phyloP scores from a whole-genome alignment of 176 grass and related monocot species.

The Carex myosuroides region DNA sequence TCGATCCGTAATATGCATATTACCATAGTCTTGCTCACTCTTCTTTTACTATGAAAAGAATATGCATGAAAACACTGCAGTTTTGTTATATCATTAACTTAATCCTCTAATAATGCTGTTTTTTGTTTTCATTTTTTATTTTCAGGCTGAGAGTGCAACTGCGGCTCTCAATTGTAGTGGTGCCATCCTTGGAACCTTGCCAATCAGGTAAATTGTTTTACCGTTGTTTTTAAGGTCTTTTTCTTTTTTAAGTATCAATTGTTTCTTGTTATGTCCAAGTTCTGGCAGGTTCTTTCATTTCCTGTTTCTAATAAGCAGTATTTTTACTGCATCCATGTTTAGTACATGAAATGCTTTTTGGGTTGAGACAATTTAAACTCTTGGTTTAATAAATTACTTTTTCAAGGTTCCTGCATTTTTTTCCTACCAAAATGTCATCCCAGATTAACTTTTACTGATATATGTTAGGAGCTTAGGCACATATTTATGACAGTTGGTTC shows the following conservation, averaged over 20 bases:
- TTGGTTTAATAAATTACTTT: not conserved
- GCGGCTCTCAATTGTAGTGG: slow-evolving; percentile 94
- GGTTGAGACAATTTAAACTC: not conserved
- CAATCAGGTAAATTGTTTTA: slow-evolving; percentile 63
- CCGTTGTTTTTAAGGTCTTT: not conserved
- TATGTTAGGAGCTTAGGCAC: not conserved
- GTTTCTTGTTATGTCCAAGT: not conserved
- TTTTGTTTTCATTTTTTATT: slow-evolving; percentile 18
- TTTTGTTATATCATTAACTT: not conserved
- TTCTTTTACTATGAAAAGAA: not conserved
- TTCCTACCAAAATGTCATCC: not conserved
- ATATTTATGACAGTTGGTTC: not conserved
- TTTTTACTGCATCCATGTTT: not conserved
- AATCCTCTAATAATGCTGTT: slow-evolving; percentile 4
- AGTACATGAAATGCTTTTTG: not conserved
- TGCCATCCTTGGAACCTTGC: slow-evolving; percentile 82
- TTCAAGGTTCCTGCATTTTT: not conserved
- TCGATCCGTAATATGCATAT: too few species aligned
- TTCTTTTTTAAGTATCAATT: not conserved
- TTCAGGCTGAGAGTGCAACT: slow-evolving; percentile 98
- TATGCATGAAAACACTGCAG: not conserved
- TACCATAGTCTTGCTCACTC: too few species aligned
- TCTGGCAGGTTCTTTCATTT: not conserved
- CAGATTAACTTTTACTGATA: not conserved
- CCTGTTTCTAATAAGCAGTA: not conserved